Percentiles rank a stretch among this genome's conserved stretches.
Conservation (phyloP, 805 yeast species). For the Candida vartiovaarae region DNA sequence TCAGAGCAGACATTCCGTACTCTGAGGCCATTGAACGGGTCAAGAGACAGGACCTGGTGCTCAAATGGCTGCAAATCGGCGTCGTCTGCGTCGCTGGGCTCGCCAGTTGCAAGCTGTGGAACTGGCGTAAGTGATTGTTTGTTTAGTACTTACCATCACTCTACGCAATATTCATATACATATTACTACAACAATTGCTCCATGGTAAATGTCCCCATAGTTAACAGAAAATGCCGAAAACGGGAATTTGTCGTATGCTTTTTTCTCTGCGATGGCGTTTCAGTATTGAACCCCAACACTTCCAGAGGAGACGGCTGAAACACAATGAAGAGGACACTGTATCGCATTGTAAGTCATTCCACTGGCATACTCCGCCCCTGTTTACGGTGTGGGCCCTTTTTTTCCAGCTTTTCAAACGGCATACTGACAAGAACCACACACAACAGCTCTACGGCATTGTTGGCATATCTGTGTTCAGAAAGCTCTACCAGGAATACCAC, state of each 20-base stretch:
- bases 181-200: too few species aligned
- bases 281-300: too few species aligned
- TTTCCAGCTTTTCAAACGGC: neutral
- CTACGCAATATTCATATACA: too few species aligned
- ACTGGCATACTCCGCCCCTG: neutral
- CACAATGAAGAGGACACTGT: neutral
- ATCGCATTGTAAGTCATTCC: neutral
- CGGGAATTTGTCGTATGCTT: too few species aligned
- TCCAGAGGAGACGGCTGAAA: neutral
- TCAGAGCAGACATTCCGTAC: slow-evolving; percentile 76
- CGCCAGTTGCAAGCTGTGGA: neutral
- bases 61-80: slow-evolving; percentile 24
- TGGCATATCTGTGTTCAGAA: slow-evolving; percentile 7
- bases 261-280: too few species aligned
- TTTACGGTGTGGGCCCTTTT: neutral
- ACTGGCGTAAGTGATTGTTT: neutral
- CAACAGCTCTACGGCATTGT: slow-evolving; percentile 2
- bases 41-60: slow-evolving; percentile 45
- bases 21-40: slow-evolving; percentile 55
- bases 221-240: neutral
- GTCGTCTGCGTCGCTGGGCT: slow-evolving; percentile 6
- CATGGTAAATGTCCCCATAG: neutral
- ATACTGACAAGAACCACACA: neutral
- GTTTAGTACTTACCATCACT: neutral
- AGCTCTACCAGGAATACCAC: slow-evolving; percentile 5